A percentile compares a stretch with the other conserved stretches of the same genome.
Evolutionary conservation across 352 stramenopile species (phyloP).

Genomic region (Phytophthora macrochlamydospora): DNA sequence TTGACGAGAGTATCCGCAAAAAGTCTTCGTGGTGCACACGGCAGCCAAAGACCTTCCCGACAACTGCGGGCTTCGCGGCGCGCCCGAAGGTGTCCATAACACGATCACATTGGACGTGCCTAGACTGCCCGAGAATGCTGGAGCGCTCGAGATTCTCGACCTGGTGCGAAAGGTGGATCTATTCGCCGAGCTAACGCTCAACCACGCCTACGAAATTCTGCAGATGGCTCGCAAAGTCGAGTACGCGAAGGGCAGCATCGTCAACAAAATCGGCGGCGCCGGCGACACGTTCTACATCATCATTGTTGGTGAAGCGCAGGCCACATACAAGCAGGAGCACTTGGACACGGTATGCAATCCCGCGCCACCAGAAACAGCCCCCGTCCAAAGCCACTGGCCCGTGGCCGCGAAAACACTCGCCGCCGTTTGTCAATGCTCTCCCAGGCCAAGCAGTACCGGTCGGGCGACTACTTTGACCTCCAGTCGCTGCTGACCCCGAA

Average conservation of each 20-base stretch:
- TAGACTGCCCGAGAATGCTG: constrained; percentile 76
- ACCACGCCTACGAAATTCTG: constrained; percentile 88
- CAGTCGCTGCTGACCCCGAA: constrained; percentile 79
- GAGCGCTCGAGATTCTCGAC: constrained; percentile 84
- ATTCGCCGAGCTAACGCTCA: constrained; percentile 80
- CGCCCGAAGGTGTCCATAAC: constrained; percentile 89
- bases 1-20: constrained; percentile 91
- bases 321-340: constrained; percentile 47
- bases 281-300: constrained; percentile 85
- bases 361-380: constrained; percentile 7
- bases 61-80: constrained; percentile 82
- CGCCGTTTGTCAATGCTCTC: constrained; percentile 71
- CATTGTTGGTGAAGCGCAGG: constrained; percentile 74
- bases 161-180: constrained; percentile 87
- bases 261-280: constrained; percentile 55
- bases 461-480: constrained; percentile 90
- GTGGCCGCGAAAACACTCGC: constrained; percentile 28
- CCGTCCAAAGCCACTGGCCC: constrained; percentile 18
- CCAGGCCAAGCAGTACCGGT: constrained; percentile 76
- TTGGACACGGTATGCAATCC: neutral
- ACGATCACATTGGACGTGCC: constrained; percentile 81
- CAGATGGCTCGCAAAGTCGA: constrained; percentile 79
- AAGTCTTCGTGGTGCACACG: constrained; percentile 95
- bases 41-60: constrained; percentile 83
- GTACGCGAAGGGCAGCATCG: constrained; percentile 58